A percentile compares a stretch with the other conserved stretches of the same genome.
These are phyloP conservation scores for Coemansia sp. DNA, from an alignment of 192 early-diverging fungal genomes.

Conservation along the genomic window DNA sequence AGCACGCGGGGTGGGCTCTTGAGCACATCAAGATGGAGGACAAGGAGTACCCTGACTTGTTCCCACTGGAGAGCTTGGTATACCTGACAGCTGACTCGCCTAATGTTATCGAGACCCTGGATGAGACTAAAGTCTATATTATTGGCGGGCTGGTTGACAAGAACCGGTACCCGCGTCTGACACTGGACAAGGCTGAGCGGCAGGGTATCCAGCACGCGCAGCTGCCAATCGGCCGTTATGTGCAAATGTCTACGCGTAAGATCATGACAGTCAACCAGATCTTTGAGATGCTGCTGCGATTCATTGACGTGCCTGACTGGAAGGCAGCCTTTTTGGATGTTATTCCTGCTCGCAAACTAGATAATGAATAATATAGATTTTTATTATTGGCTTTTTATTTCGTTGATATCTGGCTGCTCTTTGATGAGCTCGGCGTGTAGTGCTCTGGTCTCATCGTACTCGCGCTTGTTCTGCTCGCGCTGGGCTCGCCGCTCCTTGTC, in stretches of 20 bases:
- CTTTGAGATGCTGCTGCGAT: constrained; percentile 85
- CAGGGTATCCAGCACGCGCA: constrained; percentile 74
- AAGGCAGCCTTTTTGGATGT: constrained; percentile 81
- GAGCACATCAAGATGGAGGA: constrained; percentile 31
- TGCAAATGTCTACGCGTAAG: constrained; percentile 77
- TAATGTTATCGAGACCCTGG: constrained; percentile 67
- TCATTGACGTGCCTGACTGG: constrained; percentile 81
- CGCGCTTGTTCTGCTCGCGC: constrained; percentile 50
- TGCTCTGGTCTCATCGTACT: constrained; percentile 48
- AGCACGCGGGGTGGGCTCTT: constrained; percentile 59
- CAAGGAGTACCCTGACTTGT: constrained; percentile 45
- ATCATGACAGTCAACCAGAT: constrained; percentile 97
- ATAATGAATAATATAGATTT: neutral
- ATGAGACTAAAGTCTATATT: constrained; percentile 78
- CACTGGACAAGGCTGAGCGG: constrained; percentile 74
- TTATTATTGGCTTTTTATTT: neutral
- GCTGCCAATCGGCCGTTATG: constrained; percentile 85
- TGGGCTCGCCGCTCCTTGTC: constrained; percentile 48
- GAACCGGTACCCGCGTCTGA: constrained; percentile 82
- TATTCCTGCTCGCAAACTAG: constrained; percentile 63
- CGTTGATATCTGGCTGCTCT: constrained; percentile 30
- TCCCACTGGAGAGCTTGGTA: constrained; percentile 65
- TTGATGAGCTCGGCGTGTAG: constrained; percentile 45
- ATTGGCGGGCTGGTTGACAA: constrained; percentile 96
- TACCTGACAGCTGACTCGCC: constrained; percentile 91